Conservation (phyloP, 176 grass and related monocot species). For the Oryza punctata region DNA sequence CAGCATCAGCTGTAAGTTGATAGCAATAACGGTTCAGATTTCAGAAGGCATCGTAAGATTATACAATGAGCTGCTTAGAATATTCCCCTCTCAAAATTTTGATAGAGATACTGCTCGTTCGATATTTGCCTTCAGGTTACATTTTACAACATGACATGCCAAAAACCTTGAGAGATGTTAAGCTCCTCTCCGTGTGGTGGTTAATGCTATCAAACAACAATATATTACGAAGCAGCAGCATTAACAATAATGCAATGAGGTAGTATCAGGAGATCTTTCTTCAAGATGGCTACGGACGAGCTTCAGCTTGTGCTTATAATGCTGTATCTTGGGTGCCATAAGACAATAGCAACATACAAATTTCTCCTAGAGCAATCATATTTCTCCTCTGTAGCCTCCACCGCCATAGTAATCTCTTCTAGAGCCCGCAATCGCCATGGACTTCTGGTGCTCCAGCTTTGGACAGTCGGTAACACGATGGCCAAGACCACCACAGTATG, state of each 20-base stretch:
- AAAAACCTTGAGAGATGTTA: neutral
- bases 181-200: neutral
- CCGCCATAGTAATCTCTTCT: conserved; percentile 84
- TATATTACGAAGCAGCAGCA: conserved; percentile 21
- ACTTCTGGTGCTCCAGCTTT: conserved; percentile 89
- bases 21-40: neutral
- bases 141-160: conserved; percentile 27
- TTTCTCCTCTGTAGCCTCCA: conserved; percentile 84
- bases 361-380: conserved; percentile 43
- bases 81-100: neutral
- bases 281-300: neutral
- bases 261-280: neutral
- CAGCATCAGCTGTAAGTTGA: neutral
- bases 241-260: neutral
- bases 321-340: neutral
- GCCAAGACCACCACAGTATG: conserved; percentile 90
- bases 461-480: conserved; percentile 89
- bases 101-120: neutral
- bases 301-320: neutral
- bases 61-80: neutral
- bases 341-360: conserved; percentile 9
- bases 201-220: neutral
- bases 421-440: conserved; percentile 78
- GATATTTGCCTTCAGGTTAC: neutral
- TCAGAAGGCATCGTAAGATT: neutral